Percentiles rank a stretch among this genome's conserved stretches.
phyloP scores from a whole-genome alignment of 163 green algal species.

The Picocystis sp. region DNA sequence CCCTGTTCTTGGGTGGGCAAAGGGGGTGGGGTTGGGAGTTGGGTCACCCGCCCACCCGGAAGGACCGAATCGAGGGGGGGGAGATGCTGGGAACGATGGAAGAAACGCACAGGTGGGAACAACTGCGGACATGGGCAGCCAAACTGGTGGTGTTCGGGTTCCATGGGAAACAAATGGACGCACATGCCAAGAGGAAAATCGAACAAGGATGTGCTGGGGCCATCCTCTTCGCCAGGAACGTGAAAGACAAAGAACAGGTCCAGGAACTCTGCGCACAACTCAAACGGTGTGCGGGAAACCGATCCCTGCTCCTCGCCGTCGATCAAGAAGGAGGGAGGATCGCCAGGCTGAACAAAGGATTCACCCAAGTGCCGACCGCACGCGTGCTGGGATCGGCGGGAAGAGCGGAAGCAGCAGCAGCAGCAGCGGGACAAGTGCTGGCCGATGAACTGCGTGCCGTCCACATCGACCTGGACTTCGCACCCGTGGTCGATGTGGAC shows the following conservation, averaged over 20 bases:
- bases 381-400: background rate
- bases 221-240: slow-evolving; percentile 25
- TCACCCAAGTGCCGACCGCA: slow-evolving; percentile 20
- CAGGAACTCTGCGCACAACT: slow-evolving; percentile 18
- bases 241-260: slow-evolving; percentile 17
- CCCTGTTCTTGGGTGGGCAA: too few relatives aligned
- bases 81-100: background rate
- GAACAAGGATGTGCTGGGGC: slow-evolving; percentile 16
- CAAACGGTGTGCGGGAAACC: slow-evolving; percentile 9
- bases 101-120: slow-evolving; percentile 1
- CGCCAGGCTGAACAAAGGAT: slow-evolving; percentile 16
- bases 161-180: slow-evolving; percentile 8
- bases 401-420: slow-evolving; percentile 8
- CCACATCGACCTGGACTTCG: slow-evolving; percentile 31
- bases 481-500: slow-evolving; percentile 31
- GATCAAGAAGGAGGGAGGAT: slow-evolving; percentile 24
- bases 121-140: slow-evolving; percentile 3
- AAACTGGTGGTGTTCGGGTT: slow-evolving; percentile 18
- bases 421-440: slow-evolving; percentile 12
- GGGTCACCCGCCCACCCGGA: too few relatives aligned
- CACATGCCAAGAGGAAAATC: slow-evolving; percentile 12
- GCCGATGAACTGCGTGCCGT: slow-evolving; percentile 24
- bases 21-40: too few relatives aligned
- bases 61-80: slow-evolving; percentile 2
- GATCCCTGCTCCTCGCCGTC: slow-evolving; percentile 11